Base-by-base conservation (phyloP, 2,329 filamentous ascomycete genomes). In the Venturia aucupariae region DNA sequence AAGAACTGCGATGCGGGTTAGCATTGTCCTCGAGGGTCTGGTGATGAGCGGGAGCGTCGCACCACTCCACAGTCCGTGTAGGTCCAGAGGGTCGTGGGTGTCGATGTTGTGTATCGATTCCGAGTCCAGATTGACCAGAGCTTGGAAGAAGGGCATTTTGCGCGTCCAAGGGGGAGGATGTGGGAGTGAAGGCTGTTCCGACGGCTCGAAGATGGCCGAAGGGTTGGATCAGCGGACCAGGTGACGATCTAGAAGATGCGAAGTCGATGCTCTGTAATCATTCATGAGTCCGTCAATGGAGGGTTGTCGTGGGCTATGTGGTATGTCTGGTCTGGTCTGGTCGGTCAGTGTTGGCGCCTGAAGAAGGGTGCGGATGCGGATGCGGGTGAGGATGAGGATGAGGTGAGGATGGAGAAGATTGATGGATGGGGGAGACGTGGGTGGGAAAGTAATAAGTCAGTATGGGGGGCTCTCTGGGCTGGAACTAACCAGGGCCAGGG, bases 31-130 rank as follows among this genome's bases (percentile, higher is more conserved):
- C 10, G 35, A 27, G 32, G 64, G 17, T 19, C 55, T 66, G 54
- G 68, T 67, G 65, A 62, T 30, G 57, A 60, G 51, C 32, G n/a
- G 66, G 63, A 64, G 27, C 30, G 61, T 44, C 90, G 84, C 79
- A 96, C 92, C 90, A 75, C 91, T 93, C 92, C 92, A 96, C 85
- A 97, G 95, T 80, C 90, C 92, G 79, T 94, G 95, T 62, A 97
- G 85, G 74, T 92, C 95, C 78, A 96, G 90, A 35, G 90, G 88
- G 75, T 96, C 96, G 69, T 88, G 84, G 1, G 93, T 96, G 78
- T 97, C 92, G 72, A 97, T 91, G 75, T 95, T 91, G 81, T 94
- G 90, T 75, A 99, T 92, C 70, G 93, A 89, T 74, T 88, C 90
- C 68, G 90, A 87, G 80, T 97, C 92, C 75, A 97, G 90, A 67